Base-by-base conservation (phyloP, 1,284 basidiomycete genomes). In the Inonotus hispidus region DNA sequence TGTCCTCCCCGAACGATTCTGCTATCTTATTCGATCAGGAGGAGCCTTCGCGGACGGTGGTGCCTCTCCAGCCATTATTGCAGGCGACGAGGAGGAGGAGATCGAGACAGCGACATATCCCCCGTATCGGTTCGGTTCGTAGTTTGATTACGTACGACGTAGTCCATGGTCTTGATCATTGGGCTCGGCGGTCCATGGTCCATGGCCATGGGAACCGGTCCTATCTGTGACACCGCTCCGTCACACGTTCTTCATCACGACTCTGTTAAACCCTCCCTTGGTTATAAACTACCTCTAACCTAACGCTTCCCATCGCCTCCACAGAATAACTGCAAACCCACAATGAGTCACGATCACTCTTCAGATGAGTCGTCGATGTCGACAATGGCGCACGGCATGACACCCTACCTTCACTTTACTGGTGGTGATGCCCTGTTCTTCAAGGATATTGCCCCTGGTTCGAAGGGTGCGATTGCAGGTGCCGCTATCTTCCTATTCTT, bases 401-500 rank as follows among this genome's bases (percentile, higher is more conserved):
- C 73, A 1, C 82, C 85, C 0, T 88, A 79, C 70, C 72, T 92
- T 23, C 89, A 91, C 68, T 86, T 90, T 65, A 77, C 78, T 14
- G 72, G 74, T 4, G 80, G 82, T 3, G 88, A 90, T 65, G 73
- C 76, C 52, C 77, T 94, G 3, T 80, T 84, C 72, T 92, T 93
- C 75, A 69, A 82, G 64, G 74, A 79, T 1, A 90, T 88, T 85
- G 74, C 73, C 2, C 92, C 92, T 0, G 77, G 76, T 0, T 84
- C 86, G 0, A 66, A 76, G 11, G 90, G 88, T 32, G 84, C 87
- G 0, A 80, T 91, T 29, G 82, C 81, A 16, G 91, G 88, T 2
- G 88, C 90, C 49, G 89, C 85, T 69, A 78, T 93, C 61, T 86
- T 80, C 0, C 76, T 94, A 23, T 77, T 88, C 67, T 49, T 85